Conservation (phyloP, 495 filamentous ascomycete genomes). For the Tetracladium marchalianum region DNA sequence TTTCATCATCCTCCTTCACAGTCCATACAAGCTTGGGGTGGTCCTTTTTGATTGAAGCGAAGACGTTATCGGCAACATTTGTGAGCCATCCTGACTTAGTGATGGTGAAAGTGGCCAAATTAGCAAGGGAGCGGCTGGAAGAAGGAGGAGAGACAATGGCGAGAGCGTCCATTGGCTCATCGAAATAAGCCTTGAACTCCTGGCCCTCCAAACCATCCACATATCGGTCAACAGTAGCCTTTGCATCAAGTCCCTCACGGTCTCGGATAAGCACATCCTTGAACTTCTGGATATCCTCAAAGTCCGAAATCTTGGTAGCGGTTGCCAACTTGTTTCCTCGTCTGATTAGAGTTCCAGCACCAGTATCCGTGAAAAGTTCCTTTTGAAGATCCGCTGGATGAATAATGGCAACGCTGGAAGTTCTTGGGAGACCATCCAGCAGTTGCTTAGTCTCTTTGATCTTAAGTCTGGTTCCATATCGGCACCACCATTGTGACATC, state of each 20-base stretch:
- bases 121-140: slow-evolving; percentile 44
- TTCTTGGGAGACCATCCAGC: slow-evolving; percentile 73
- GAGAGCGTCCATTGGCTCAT: slow-evolving; percentile 92
- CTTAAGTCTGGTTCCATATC: slow-evolving; percentile 91
- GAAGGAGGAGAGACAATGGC: slow-evolving; percentile 79
- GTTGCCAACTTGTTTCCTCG: slow-evolving; percentile 84
- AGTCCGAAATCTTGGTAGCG: slow-evolving; percentile 62
- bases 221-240: slow-evolving; percentile 77
- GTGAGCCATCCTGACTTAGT: slow-evolving; percentile 93
- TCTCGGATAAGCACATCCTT: slow-evolving; percentile 80
- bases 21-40: slow-evolving; percentile 90
- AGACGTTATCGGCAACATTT: slow-evolving; percentile 96
- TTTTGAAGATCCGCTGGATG: slow-evolving; percentile 91
- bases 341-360: slow-evolving; percentile 89
- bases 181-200: slow-evolving; percentile 88
- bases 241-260: slow-evolving; percentile 74
- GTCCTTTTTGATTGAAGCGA: slow-evolving; percentile 86
- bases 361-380: slow-evolving; percentile 92
- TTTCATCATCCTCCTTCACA: slow-evolving; percentile 95
- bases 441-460: slow-evolving; percentile 98
- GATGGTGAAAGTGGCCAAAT: slow-evolving; percentile 87
- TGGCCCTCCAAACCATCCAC: slow-evolving; percentile 64
- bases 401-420: slow-evolving; percentile 95
- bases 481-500: slow-evolving; percentile 94
- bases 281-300: slow-evolving; percentile 65